phyloP scores from a whole-genome alignment of 345 rosid species.

The Lumnitzera littorea region DNA sequence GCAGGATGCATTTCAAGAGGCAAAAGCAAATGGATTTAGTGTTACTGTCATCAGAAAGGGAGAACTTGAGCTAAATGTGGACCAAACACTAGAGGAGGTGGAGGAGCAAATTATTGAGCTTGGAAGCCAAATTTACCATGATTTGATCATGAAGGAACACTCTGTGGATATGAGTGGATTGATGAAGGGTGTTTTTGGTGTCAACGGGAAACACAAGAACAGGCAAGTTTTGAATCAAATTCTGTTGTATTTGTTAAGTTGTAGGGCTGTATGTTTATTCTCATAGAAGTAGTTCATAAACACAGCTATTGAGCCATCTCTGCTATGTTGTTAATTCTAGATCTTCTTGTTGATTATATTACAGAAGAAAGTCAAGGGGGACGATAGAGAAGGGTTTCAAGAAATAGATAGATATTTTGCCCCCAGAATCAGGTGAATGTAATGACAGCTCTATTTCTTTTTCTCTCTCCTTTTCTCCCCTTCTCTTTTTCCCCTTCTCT shows the following conservation, averaged over 20 bases:
- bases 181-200: conserved; percentile 71
- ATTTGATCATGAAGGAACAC: conserved; percentile 65
- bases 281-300: background rate
- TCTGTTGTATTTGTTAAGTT: background rate
- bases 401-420: background rate
- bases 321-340: too few relatives aligned
- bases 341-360: background rate
- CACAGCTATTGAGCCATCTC: background rate
- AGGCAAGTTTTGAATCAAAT: conserved; percentile 24
- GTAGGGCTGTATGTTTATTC: too few relatives aligned
- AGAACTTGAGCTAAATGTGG: conserved; percentile 69
- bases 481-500: too few relatives aligned
- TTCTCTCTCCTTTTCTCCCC: too few relatives aligned
- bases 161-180: conserved; percentile 66
- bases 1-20: conserved; percentile 82
- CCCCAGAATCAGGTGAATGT: background rate
- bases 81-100: conserved; percentile 70
- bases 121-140: conserved; percentile 86
- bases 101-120: conserved; percentile 69
- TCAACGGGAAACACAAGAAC: conserved; percentile 18
- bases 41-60: conserved; percentile 79
- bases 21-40: conserved; percentile 73
- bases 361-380: conserved; percentile 9
- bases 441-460: background rate
- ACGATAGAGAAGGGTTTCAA: background rate